Conservation (phyloP, 176 grass and related monocot genomes). For the Carex littledalei region DNA sequence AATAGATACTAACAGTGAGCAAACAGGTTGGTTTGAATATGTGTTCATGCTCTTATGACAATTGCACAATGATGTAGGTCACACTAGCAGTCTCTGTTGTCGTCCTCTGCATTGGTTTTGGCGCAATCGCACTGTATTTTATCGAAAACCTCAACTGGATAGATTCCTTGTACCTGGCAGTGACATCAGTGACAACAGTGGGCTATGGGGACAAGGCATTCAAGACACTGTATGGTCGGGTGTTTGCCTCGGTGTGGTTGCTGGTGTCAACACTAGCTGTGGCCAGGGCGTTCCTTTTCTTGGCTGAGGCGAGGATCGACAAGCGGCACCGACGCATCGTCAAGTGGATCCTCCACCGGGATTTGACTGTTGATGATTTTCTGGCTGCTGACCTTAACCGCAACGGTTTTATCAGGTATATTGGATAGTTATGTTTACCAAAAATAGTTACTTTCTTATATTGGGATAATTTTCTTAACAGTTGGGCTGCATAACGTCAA, state of each 20-base stretch:
- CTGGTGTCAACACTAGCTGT: slow-evolving; percentile 54
- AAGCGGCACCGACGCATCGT: slow-evolving; percentile 34
- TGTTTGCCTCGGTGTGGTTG: slow-evolving; percentile 56
- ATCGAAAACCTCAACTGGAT: slow-evolving; percentile 38
- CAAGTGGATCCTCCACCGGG: slow-evolving; percentile 42
- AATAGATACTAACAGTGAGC: neutral
- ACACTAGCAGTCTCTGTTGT: slow-evolving; percentile 19
- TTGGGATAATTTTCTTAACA: neutral
- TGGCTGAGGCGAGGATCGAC: slow-evolving; percentile 47
- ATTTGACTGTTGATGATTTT: slow-evolving; percentile 41
- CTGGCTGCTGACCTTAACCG: slow-evolving; percentile 58
- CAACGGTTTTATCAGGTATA: slow-evolving; percentile 29
- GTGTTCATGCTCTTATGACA: neutral
- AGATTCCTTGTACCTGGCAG: slow-evolving; percentile 50
- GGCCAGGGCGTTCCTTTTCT: slow-evolving; percentile 60
- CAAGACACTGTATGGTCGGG: slow-evolving; percentile 26
- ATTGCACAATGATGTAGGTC: slow-evolving; percentile 4
- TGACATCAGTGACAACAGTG: slow-evolving; percentile 60
- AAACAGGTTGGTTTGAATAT: neutral
- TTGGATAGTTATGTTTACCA: neutral
- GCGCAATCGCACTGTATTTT: slow-evolving; percentile 25
- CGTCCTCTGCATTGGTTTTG: slow-evolving; percentile 25
- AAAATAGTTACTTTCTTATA: neutral
- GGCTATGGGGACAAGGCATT: slow-evolving; percentile 69
- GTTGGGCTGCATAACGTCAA: neutral